Evolutionary conservation across 352 stramenopile species (phyloP).

Genomic region (Phytophthora litchii): DNA sequence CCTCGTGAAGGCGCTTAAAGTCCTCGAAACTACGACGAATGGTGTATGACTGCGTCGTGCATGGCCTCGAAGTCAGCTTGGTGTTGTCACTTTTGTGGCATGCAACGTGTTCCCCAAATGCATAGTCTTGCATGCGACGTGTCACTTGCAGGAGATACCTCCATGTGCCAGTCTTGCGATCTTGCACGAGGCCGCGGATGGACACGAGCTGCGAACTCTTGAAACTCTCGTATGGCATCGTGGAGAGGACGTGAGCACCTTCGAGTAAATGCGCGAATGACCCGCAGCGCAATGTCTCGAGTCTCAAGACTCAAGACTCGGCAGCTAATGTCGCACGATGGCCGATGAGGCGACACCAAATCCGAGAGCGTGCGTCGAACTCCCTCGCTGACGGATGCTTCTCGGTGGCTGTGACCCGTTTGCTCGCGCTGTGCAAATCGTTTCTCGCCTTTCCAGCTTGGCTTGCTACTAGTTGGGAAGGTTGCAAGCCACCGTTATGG

Average conservation of each 20-base stretch:
- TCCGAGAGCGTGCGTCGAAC: constrained; percentile 34
- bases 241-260: background rate
- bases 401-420: constrained; percentile 18
- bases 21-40: constrained; percentile 76
- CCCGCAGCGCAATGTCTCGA: background rate
- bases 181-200: constrained; percentile 77
- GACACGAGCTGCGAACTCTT: constrained; percentile 62
- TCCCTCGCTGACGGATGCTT: constrained; percentile 23
- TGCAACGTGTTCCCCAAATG: constrained; percentile 5
- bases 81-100: background rate
- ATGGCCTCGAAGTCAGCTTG: constrained; percentile 22
- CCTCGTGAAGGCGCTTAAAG: constrained; percentile 77
- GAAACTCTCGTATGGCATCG: constrained; percentile 84
- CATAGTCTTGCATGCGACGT: constrained; percentile 42
- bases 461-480: background rate
- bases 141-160: constrained; percentile 75
- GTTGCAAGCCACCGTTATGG: background rate
- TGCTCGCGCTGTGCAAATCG: constrained; percentile 13
- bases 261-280: constrained; percentile 36
- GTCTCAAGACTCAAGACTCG: no score
- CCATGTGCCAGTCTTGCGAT: constrained; percentile 65
- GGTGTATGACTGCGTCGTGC: constrained; percentile 61
- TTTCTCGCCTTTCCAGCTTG: constrained; percentile 11
- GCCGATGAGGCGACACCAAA: constrained; percentile 16
- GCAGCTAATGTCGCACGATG: constrained; percentile 18